Evolutionary conservation across 2,329 filamentous ascomycete genomes (phyloP), one percentile per base, ranked within the genome.

Genomic region (Ambrosiella xylebori): DNA sequence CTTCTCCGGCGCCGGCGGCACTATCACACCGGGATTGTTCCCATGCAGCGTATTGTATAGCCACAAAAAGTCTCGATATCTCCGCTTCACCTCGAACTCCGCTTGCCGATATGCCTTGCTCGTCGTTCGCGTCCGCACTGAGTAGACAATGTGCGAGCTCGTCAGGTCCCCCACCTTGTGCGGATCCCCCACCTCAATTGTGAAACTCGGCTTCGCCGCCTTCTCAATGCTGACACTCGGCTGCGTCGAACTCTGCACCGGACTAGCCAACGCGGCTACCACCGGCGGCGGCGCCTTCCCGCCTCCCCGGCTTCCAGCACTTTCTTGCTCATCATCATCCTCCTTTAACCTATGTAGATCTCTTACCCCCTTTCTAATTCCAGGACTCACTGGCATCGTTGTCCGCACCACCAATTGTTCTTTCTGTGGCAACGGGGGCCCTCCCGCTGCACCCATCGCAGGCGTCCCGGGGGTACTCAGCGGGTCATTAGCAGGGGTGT

Each of bases 141-240:
- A 88, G 72, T 98, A 98, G 53, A 97, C 93, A 63, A 95, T 98
- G 70, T 98, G 93, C 62, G 90, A 95, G 70, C 87, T 95, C 7
- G 93, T 96, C 68, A 97, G 71, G 71, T 97, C 93, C 61, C 93
- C 93, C 64, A 98, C 91, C 74, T 97, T 98, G 72, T 96, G 90
- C 58, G 93, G 93, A 71, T 98, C 93, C 59, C 93, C 93, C 19
- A 98, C 93, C 2, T 79, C 82, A 65, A 98, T 97, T 54, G 87
- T 75, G 70, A 97, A 98, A 47, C 76, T 85, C 4, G 93, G 93
- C 71, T 95, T 95, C 37, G 91, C 84, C 52, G 93, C 93, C 72
- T 95, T 87, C 70, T 97, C 91, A 58, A 97, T 75, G 69, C 86
- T 94, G 63, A 96, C 81, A 67, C 90, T 95, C 15, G 90, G 89